Evolutionary conservation across 306 rosid genomes (phyloP).

Genomic region (Lathyrus tuberosus): DNA sequence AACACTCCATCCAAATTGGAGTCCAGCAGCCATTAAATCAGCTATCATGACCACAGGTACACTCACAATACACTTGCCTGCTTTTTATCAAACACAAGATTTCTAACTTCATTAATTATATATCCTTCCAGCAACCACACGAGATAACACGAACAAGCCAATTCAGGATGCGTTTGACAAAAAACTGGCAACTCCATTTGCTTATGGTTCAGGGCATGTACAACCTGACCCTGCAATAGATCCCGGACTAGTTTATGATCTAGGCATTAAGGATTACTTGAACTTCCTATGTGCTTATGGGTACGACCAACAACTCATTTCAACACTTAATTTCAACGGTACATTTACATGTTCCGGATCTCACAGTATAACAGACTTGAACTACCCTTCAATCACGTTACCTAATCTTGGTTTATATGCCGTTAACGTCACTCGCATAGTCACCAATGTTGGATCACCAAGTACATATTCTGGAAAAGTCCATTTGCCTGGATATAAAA

Average conservation of each 20-base stretch:
- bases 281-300: slow-evolving; percentile 65
- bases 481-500: slow-evolving; percentile 41
- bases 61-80: not conserved
- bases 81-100: not conserved
- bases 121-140: slow-evolving; percentile 47
- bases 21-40: slow-evolving; percentile 32
- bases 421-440: slow-evolving; percentile 44
- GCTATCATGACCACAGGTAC: slow-evolving; percentile 37
- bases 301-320: slow-evolving; percentile 38
- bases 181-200: slow-evolving; percentile 46
- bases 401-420: slow-evolving; percentile 23
- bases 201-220: slow-evolving; percentile 62
- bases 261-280: slow-evolving; percentile 52
- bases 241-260: slow-evolving; percentile 54
- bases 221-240: slow-evolving; percentile 56
- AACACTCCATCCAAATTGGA: slow-evolving; percentile 26
- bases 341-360: slow-evolving; percentile 37
- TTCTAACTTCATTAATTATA: not conserved
- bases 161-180: slow-evolving; percentile 33
- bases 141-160: slow-evolving; percentile 39
- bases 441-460: slow-evolving; percentile 60
- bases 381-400: slow-evolving; percentile 66
- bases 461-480: slow-evolving; percentile 43
- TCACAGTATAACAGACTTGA: slow-evolving; percentile 46
- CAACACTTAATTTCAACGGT: slow-evolving; percentile 25